Base-by-base conservation (phyloP, 345 rosid species). In the Dipteronia sinensis region DNA sequence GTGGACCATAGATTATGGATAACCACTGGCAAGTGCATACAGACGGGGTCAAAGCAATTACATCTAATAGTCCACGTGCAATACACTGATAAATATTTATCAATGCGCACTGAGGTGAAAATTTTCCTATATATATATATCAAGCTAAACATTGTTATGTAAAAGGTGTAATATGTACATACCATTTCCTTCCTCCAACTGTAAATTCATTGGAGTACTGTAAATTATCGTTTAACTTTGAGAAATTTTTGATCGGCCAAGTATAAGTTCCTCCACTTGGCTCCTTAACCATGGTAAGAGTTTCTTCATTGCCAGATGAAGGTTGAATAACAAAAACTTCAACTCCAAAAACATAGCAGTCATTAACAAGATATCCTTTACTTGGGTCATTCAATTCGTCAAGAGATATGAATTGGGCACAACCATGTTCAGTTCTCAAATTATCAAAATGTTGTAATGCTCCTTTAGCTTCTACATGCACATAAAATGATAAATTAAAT, bases 301-400 rank as follows among this genome's bases (percentile, higher is more conserved):
- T 59, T 67, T 83, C 86, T 68, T 78, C 65, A 71, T 34, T 65
- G 3, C 64, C 23, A 0, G 49, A 74, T 8, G 9, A 8, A 0
- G 80, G 77, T 15, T 68, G 55, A 73, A 78, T 65, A 2, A 83
- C 38, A 55, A 83, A 34, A 34, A 34, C 81, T 77, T 87, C 90
- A n/a, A 83, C 88, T 27, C 90, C 88, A 71, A 85, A 85, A 42
- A 85, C 69, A 68, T 75, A 74, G 13, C 67, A 73, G 65, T 87
- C 85, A 0, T 73, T 42, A 0, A 49, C 68, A 3, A 31, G 59
- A 53, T 82, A 85, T 0, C 87, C 88, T 53, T 81, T 47, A 10
- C 56, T 53, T 7, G 79, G 1, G 74, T 81, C 69, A 22, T 38
- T 4, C 12, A 85, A 85, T 34, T 77, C 47, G 16, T 82, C 49